Evolutionary conservation across 495 filamentous ascomycete species (phyloP).

Genomic region (Trichoderma parareesei): DNA sequence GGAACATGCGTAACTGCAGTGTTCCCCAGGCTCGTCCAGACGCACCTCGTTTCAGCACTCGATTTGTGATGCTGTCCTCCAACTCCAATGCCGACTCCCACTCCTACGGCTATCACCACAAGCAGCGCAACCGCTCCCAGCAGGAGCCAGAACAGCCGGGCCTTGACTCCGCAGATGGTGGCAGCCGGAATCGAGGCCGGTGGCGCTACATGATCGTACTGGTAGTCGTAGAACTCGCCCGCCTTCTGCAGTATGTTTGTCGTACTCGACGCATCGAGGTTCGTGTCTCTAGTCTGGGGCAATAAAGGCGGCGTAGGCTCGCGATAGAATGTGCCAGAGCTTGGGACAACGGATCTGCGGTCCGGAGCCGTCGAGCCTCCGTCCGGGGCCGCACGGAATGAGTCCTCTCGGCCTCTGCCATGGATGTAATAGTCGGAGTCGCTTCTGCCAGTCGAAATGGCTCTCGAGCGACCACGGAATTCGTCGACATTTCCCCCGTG

Average conservation of each 20-base stretch:
- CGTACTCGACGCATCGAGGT: slow-evolving; percentile 16
- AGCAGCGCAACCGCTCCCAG: slow-evolving; percentile 20
- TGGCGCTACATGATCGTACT: slow-evolving; percentile 5
- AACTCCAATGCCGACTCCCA: slow-evolving; percentile 31
- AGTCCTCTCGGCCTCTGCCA: background rate
- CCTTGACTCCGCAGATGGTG: slow-evolving; percentile 21
- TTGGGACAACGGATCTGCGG: slow-evolving; percentile 8
- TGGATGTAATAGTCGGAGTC: background rate
- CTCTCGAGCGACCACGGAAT: background rate
- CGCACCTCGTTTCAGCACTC: slow-evolving; percentile 20
- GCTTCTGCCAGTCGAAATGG: background rate
- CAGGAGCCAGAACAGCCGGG: slow-evolving; percentile 24
- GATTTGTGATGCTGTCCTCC: slow-evolving; percentile 7
- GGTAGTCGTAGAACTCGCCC: slow-evolving; percentile 12
- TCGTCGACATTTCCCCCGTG: background rate
- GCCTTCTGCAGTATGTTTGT: slow-evolving; percentile 4
- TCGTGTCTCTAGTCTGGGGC: slow-evolving; percentile 14
- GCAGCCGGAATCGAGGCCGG: slow-evolving; percentile 12
- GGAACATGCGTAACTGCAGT: background rate
- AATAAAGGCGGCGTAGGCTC: slow-evolving; percentile 27
- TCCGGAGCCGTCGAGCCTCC: background rate
- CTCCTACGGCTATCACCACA: slow-evolving; percentile 28
- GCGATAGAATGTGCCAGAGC: slow-evolving; percentile 26
- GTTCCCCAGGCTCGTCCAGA: background rate
- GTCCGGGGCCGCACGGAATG: background rate